Evolutionary conservation across 805 yeast genomes (phyloP), one percentile per base, ranked within the genome.

Genomic region (Starmerella stigmatis): DNA sequence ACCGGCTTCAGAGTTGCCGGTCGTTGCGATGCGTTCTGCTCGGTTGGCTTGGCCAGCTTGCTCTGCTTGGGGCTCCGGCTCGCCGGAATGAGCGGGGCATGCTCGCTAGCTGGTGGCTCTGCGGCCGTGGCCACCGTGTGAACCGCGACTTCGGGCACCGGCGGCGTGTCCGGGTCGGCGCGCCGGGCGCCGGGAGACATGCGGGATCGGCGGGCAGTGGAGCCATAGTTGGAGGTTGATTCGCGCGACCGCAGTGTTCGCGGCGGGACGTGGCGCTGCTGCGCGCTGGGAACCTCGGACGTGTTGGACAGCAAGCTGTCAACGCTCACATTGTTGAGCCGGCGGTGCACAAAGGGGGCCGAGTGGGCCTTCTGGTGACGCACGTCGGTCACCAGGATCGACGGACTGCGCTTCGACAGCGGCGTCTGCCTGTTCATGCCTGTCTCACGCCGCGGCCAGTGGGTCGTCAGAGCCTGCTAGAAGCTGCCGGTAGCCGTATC

Each of bases 371-470:
- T 69, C 19, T 67, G 63, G 44, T 64, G 68, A 49, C 97, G 70
- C 2, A 84, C 76, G 64, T 88, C 97, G 0, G 97, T 89, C 30
- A 88, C 97, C 46, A 88, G 70, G 58, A 88, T 88, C 1, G 95
- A 84, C 10, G 97, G 96, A 25, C 96, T 84, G 56, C 96, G 66
- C 56, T 83, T 84, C 12, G 94, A 85, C 5, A 83, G 78, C 3
- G 82, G 79, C 12, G 66, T 53, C 40, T 46, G 49, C 23, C 35
- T 32, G 35, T 19, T 32, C 35, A 32, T 32, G 35, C 35, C 23
- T 32, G 35, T 13, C 19, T 13, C 35, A 17, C 10, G 7, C 15
- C 35, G 15, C 23, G n/a, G n/a, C n/a, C 19, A 6, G 23, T 23
- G 22, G 17, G 35, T 20, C 34, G 22, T 9, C 5, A 17, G 23